phyloP scores from a whole-genome alignment of 2,329 filamentous ascomycete species.

The Verticillium klebahnii region DNA sequence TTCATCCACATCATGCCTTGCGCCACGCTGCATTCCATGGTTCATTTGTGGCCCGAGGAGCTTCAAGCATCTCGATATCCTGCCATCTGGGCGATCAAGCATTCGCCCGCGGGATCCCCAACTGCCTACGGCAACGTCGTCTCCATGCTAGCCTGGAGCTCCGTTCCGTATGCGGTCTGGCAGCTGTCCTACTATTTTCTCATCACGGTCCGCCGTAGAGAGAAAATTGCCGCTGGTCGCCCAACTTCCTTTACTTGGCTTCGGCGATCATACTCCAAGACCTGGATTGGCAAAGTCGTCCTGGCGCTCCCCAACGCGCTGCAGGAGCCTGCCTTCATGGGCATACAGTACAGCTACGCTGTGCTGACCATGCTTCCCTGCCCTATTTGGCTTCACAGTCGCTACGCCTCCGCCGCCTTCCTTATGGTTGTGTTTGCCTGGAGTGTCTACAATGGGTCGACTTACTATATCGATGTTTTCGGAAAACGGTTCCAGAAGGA shows the following conservation, averaged over 20 bases:
- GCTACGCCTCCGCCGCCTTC: constrained; percentile 73
- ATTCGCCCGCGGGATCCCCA: constrained; percentile 61
- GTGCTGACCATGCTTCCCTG: constrained; percentile 91
- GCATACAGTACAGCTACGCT: constrained; percentile 90
- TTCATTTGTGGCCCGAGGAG: constrained; percentile 70
- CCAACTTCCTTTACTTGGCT: constrained; percentile 98
- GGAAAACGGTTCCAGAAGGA: constrained; percentile 96
- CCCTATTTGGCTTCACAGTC: constrained; percentile 89
- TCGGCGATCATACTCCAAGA: constrained; percentile 82
- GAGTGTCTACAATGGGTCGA: constrained; percentile 96
- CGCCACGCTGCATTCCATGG: constrained; percentile 84
- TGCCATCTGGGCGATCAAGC: constrained; percentile 78
- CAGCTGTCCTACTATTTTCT: constrained; percentile 90
- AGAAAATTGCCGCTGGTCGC: constrained; percentile 92
- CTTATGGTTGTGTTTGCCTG: constrained; percentile 80
- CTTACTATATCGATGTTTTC: constrained; percentile 97
- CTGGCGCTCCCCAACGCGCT: constrained; percentile 68
- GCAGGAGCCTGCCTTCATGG: constrained; percentile 91
- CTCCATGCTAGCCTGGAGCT: constrained; percentile 93
- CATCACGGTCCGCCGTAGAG: constrained; percentile 89
- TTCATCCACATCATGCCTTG: constrained; percentile 99
- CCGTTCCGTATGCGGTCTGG: constrained; percentile 88
- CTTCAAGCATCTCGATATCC: constrained; percentile 70
- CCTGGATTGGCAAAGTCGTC: constrained; percentile 82
- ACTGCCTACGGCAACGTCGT: constrained; percentile 72